Conservation (phyloP, 176 grass and related monocot genomes). For the Luzula sylvatica region DNA sequence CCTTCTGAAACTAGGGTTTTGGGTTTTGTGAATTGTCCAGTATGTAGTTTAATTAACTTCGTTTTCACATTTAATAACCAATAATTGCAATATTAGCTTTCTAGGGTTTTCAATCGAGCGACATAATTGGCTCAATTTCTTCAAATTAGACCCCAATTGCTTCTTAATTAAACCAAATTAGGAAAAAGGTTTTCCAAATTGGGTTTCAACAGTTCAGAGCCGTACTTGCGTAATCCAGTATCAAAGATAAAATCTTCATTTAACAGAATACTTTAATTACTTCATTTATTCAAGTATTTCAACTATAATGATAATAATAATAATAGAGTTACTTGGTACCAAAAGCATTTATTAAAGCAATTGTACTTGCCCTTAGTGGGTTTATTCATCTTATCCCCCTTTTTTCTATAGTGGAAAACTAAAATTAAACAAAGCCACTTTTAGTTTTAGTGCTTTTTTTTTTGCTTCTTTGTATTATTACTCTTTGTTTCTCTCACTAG, state of each 20-base stretch:
- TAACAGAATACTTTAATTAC: too few relatives aligned
- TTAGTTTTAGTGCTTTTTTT: conserved; percentile 20
- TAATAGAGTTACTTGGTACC: too few relatives aligned
- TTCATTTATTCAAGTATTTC: too few relatives aligned
- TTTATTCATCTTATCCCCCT: conserved; percentile 5
- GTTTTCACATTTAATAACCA: not conserved
- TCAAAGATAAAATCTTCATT: too few relatives aligned
- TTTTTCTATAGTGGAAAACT: conserved; percentile 10
- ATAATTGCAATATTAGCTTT: conserved; percentile 14
- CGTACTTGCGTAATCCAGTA: too few relatives aligned
- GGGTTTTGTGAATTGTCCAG: too few relatives aligned
- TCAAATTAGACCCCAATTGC: conserved; percentile 8
- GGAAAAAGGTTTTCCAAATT: not conserved
- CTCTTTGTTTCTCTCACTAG: conserved; percentile 15
- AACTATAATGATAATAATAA: too few relatives aligned
- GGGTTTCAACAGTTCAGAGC: not conserved
- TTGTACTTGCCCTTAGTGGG: conserved; percentile 14
- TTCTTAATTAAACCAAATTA: not conserved
- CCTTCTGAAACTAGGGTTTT: too few relatives aligned
- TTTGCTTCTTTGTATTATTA: conserved; percentile 23
- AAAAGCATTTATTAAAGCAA: conserved; percentile 7
- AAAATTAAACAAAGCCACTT: not conserved
- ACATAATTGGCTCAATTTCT: conserved; percentile 15
- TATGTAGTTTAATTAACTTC: too few relatives aligned
- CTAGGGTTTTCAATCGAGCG: conserved; percentile 2